These are phyloP conservation scores for Mycosphaerella sp. DNA, from an alignment of 2,329 filamentous ascomycete species.

Conservation along the genomic window DNA sequence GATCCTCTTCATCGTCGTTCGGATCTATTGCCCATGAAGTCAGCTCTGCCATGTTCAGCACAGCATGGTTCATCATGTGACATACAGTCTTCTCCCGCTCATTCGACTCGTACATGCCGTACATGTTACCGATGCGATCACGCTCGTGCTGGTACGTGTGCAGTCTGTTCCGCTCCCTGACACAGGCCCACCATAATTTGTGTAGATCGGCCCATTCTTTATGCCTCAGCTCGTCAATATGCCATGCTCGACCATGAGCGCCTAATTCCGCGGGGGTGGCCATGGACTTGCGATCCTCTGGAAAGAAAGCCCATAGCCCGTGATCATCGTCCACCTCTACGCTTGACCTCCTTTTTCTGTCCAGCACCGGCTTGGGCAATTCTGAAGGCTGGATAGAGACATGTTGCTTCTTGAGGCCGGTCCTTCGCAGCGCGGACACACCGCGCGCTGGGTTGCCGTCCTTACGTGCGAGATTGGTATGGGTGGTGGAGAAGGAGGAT, in stretches of 20 bases:
- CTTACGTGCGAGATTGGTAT: slow-evolving; percentile 36
- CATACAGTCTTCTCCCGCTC: slow-evolving; percentile 62
- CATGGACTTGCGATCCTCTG: slow-evolving; percentile 61
- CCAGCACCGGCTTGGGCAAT: slow-evolving; percentile 64
- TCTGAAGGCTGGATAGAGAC: slow-evolving; percentile 66
- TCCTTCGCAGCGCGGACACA: slow-evolving; percentile 71
- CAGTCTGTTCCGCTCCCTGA: slow-evolving; percentile 83
- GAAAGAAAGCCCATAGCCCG: slow-evolving; percentile 91
- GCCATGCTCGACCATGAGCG: slow-evolving; percentile 76
- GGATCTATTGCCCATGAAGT: slow-evolving; percentile 51
- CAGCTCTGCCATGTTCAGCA: neutral
- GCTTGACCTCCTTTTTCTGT: slow-evolving; percentile 51
- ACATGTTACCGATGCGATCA: slow-evolving; percentile 53
- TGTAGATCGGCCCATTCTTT: slow-evolving; percentile 96
- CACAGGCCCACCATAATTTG: slow-evolving; percentile 87
- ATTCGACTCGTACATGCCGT: slow-evolving; percentile 63
- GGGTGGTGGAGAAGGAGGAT: slow-evolving; percentile 29
- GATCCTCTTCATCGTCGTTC: slow-evolving; percentile 71
- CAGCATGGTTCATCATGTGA: neutral
- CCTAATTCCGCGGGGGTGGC: slow-evolving; percentile 64
- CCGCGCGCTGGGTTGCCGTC: slow-evolving; percentile 78
- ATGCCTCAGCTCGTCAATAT: slow-evolving; percentile 71
- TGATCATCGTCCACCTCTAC: slow-evolving; percentile 64
- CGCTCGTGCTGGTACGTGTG: slow-evolving; percentile 70
- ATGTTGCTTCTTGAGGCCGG: slow-evolving; percentile 50